Evolutionary conservation across 352 stramenopile genomes (phyloP).

Genomic region (Saprolegnia diclina): DNA sequence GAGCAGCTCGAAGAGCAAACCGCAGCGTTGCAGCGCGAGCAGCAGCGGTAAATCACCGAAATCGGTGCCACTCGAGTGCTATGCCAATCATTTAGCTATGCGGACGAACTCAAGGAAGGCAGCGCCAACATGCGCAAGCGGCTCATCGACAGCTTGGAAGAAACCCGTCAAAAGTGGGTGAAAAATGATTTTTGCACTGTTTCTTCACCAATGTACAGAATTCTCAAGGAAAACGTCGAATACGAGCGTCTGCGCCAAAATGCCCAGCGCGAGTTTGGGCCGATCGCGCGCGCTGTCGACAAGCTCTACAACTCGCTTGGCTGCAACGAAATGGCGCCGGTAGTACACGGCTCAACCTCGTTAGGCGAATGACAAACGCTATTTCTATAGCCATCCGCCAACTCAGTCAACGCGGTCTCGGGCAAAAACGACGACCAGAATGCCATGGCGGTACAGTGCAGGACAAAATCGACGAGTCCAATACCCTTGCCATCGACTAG

Average conservation of each 20-base stretch:
- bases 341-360: constrained; percentile 22
- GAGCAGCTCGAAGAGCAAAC: constrained; percentile 82
- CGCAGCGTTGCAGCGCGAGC: constrained; percentile 45
- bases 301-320: constrained; percentile 69
- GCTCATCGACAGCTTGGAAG: constrained; percentile 66
- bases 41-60: constrained; percentile 64
- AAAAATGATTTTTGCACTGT: background rate
- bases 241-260: constrained; percentile 57
- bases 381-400: constrained; percentile 22
- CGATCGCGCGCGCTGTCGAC: constrained; percentile 61
- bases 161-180: constrained; percentile 57
- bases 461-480: too few relatives aligned
- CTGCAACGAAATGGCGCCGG: constrained; percentile 75
- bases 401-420: constrained; percentile 38
- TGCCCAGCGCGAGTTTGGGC: constrained; percentile 61
- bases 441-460: constrained; percentile 34
- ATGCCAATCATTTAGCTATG: constrained; percentile 15
- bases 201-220: constrained; percentile 32
- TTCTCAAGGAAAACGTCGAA: constrained; percentile 69
- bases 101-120: constrained; percentile 57
- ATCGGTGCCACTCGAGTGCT: too few relatives aligned
- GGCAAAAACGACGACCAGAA: constrained; percentile 73
- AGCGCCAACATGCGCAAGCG: constrained; percentile 59
- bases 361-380: background rate
- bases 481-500: constrained; percentile 27